A percentile compares a stretch with the other conserved stretches of the same genome.
phyloP scores from a whole-genome alignment of 805 yeast species.

The Hanseniaspora meyeri region DNA sequence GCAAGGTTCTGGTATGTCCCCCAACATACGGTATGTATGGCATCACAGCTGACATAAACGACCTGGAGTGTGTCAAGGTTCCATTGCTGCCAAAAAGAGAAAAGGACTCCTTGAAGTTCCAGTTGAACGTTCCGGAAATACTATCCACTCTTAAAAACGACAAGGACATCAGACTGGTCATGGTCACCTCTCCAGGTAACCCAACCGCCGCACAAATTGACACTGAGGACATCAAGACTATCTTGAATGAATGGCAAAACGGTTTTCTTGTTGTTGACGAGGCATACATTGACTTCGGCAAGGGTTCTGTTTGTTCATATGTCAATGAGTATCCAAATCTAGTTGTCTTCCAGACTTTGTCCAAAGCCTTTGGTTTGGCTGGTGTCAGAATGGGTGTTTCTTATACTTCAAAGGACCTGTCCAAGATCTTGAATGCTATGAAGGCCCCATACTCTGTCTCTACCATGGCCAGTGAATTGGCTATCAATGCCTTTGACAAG shows the following conservation, averaged over 20 bases:
- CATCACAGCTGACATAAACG: constrained; percentile 82
- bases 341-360: constrained; percentile 80
- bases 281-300: constrained; percentile 81
- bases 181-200: constrained; percentile 91
- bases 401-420: constrained; percentile 46
- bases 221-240: constrained; percentile 35
- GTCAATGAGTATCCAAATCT: constrained; percentile 74
- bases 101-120: constrained; percentile 45
- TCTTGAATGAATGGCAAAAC: constrained; percentile 45
- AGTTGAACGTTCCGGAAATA: constrained; percentile 47
- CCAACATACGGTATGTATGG: constrained; percentile 98
- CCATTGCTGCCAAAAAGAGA: constrained; percentile 35
- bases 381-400: constrained; percentile 86
- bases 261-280: constrained; percentile 84
- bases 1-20: constrained; percentile 74
- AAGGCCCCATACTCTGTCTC: constrained; percentile 95
- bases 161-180: constrained; percentile 55
- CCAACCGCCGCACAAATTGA: constrained; percentile 70
- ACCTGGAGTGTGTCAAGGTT: constrained; percentile 62
- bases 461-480: constrained; percentile 62
- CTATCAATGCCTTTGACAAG: constrained; percentile 54
- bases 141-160: constrained; percentile 43
- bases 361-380: constrained; percentile 92
- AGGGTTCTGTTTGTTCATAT: constrained; percentile 60
- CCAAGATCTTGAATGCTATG: constrained; percentile 68